Percentiles rank a stretch among this genome's conserved stretches.
Conservation (phyloP, 1,284 basidiomycete genomes). For the Cryptococcus sp. region DNA sequence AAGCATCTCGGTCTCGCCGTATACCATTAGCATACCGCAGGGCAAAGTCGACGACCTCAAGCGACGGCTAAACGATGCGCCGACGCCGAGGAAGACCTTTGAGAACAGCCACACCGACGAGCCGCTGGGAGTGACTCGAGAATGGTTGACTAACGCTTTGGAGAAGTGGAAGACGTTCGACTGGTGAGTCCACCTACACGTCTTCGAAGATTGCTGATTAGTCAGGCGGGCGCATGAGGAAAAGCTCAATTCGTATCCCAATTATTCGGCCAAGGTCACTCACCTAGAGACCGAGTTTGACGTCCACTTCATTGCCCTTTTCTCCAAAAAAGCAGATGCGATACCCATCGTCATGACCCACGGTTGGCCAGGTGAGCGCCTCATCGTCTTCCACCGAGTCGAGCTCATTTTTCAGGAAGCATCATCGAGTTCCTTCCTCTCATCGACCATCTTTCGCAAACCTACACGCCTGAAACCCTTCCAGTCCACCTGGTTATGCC, state of each 20-base stretch:
- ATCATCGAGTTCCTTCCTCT: slow-evolving; percentile 40
- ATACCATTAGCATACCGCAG: slow-evolving; percentile 24
- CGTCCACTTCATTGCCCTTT: slow-evolving; percentile 38
- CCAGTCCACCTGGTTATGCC: slow-evolving; percentile 32
- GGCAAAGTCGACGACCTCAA: slow-evolving; percentile 31
- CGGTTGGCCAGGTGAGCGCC: slow-evolving; percentile 40
- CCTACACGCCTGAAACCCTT: slow-evolving; percentile 25
- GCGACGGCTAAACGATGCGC: slow-evolving; percentile 16
- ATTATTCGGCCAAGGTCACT: slow-evolving; percentile 20
- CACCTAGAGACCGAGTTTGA: slow-evolving; percentile 14
- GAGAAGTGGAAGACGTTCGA: slow-evolving; percentile 22
- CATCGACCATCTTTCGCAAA: slow-evolving; percentile 20
- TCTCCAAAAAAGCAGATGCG: slow-evolving; percentile 28
- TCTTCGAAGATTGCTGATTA: too few relatives aligned
- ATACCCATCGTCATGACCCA: slow-evolving; percentile 40
- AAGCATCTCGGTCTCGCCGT: slow-evolving; percentile 27
- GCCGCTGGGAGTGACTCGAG: slow-evolving; percentile 20
- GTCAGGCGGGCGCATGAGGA: slow-evolving; percentile 27
- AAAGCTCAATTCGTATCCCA: slow-evolving; percentile 25
- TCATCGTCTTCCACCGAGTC: too few relatives aligned
- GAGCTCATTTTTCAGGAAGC: too few relatives aligned
- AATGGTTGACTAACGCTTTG: slow-evolving; percentile 22
- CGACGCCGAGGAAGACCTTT: slow-evolving; percentile 26
- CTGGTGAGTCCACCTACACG: slow-evolving; percentile 17
- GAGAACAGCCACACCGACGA: slow-evolving; percentile 27